These are phyloP conservation scores for Corymbia maculata DNA, from an alignment of 345 rosid species.

Conservation along the genomic window DNA sequence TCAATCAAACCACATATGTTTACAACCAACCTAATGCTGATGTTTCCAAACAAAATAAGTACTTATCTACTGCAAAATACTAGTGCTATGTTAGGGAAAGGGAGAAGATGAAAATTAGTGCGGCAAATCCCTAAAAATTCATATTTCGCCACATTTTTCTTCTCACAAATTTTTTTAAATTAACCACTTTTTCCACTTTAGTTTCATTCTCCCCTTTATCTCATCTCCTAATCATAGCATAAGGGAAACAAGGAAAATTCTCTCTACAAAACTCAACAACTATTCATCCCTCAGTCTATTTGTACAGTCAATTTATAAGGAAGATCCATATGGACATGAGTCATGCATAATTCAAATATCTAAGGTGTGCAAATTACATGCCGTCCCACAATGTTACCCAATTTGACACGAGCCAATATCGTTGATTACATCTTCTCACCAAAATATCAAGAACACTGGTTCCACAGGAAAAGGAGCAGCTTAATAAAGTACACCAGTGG, in stretches of 20 bases:
- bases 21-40: not conserved
- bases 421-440: not conserved
- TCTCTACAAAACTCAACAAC: not conserved
- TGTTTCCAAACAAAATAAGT: not conserved
- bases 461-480: not conserved
- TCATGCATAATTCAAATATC: not conserved
- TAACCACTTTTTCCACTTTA: not conserved
- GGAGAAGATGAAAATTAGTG: not conserved
- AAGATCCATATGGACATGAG: not conserved
- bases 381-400: not conserved
- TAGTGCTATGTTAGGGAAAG: not conserved
- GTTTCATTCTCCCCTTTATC: not conserved
- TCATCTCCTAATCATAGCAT: not conserved
- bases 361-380: not conserved
- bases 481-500: not conserved
- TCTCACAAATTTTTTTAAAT: not conserved
- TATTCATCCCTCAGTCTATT: not conserved
- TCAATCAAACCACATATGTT: not conserved
- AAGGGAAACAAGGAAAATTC: not conserved
- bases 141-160: not conserved
- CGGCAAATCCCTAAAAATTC: not conserved
- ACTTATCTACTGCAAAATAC: not conserved
- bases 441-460: not conserved
- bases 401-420: not conserved
- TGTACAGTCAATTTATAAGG: not conserved